Evolutionary conservation across 2,329 filamentous ascomycete genomes (phyloP), one percentile per base, ranked within the genome.

Genomic region (Onygenales sp.): DNA sequence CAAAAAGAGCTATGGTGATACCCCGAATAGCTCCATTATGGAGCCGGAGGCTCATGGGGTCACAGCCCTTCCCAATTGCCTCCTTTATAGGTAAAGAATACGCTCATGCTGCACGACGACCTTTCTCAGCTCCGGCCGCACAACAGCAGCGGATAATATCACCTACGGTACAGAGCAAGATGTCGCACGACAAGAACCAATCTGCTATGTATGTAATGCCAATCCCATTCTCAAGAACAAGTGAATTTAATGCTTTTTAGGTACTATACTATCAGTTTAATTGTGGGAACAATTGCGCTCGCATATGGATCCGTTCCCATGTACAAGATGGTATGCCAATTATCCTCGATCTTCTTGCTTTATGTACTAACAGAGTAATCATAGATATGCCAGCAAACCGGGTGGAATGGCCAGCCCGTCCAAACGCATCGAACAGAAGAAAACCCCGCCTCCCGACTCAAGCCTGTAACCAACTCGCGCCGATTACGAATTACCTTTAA

Each of bases 401-500:
- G 92, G 63, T 97, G 89, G 89, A 89, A 89, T 62, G 92, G 92
- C 42, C 89, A 95, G 67, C 92, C 92, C 34, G 82, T 96, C 58
- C 88, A 90, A 66, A 89, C 89, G 11, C 81, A 81, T 45, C 85
- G 88, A 73, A 76, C 74, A 57, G 72, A 78, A 54, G 76, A 74
- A 57, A 87, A 94, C 68, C 81, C 87, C 31, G 82, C 91, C 37
- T 78, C 79, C 48, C 87, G 91, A 52, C 81, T 98, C 44, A 80
- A 84, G 46, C 93, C 93, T 13, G 85, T 96, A 40, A 87, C 83
- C 14, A 78, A 83, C 61, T 86, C 88, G 55, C 87, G 87, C 61
- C 87, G 93, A 52, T 86, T 98, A 63, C 87, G 89, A 56, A 92
- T 98, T 59, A 97, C 91, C 31, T 98, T 98, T 80, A 93, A 90